Conservation (phyloP, 2,329 filamentous ascomycete genomes). For the Dactylellina sp. region DNA sequence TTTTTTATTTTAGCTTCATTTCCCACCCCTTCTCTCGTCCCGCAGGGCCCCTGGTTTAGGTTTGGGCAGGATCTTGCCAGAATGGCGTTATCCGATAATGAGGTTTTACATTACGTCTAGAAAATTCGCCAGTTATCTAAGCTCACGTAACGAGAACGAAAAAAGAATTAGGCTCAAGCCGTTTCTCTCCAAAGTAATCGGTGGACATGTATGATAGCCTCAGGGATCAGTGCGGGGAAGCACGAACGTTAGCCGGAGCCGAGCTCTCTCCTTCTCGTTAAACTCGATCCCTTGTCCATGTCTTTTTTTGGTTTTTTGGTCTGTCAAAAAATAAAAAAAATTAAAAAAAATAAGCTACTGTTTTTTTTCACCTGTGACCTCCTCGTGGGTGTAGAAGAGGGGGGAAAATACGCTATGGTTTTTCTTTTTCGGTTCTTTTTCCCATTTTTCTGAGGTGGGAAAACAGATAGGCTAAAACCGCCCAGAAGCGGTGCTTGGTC, state of each 20-base stretch:
- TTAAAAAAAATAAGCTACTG: too few relatives aligned
- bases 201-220: conserved; percentile 15
- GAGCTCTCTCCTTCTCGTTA: conserved; percentile 42
- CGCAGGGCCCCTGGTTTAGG: too few relatives aligned
- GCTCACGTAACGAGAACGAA: conserved; percentile 28
- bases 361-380: too few relatives aligned
- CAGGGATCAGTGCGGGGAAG: conserved; percentile 51
- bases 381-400: too few relatives aligned
- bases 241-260: conserved; percentile 49
- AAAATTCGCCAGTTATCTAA: conserved; percentile 54
- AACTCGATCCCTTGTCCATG: conserved; percentile 14
- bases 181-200: conserved; percentile 6
- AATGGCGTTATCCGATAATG: conserved; percentile 46
- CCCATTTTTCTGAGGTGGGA: not conserved
- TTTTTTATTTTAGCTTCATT: too few relatives aligned
- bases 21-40: too few relatives aligned
- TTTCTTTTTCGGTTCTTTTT: too few relatives aligned
- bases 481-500: not conserved
- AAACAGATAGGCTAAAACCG: conserved; percentile 1
- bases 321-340: conserved; percentile 19
- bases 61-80: conserved; percentile 24
- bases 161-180: conserved; percentile 16
- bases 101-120: conserved; percentile 50
- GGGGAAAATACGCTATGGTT: too few relatives aligned
- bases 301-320: not conserved